Percentiles rank a stretch among this genome's conserved stretches.
phyloP scores from a whole-genome alignment of 345 rosid genomes.

The Melaleuca quinquenervia region DNA sequence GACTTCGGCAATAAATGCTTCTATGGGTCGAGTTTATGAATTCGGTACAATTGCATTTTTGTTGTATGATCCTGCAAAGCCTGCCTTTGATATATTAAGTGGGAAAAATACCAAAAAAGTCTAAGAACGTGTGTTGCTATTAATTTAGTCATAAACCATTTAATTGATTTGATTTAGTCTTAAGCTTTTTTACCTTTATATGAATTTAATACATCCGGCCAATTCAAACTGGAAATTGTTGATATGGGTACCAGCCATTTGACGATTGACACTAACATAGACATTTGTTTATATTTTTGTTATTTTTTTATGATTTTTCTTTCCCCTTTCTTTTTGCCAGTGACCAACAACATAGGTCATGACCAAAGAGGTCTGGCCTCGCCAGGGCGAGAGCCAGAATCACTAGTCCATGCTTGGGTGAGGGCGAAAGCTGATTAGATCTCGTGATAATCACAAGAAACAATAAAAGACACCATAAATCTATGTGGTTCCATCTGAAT shows the following conservation, averaged over 20 bases:
- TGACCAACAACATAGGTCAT: too few relatives aligned
- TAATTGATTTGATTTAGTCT: not conserved
- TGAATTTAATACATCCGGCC: not conserved
- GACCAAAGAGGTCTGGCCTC: too few relatives aligned
- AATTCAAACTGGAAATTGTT: not conserved
- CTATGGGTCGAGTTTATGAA: not conserved
- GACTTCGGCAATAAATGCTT: not conserved
- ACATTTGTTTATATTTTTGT: too few relatives aligned
- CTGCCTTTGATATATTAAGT: too few relatives aligned
- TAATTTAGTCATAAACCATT: not conserved
- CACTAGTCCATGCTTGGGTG: too few relatives aligned
- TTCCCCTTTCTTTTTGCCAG: too few relatives aligned
- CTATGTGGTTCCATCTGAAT: rapidly evolving
- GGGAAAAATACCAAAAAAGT: not conserved
- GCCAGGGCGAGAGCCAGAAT: too few relatives aligned
- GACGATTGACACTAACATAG: too few relatives aligned
- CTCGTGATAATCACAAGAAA: too few relatives aligned
- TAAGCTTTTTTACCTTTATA: not conserved
- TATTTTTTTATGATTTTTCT: too few relatives aligned
- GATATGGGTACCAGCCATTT: rapidly evolving
- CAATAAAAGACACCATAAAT: too few relatives aligned
- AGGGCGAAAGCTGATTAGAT: too few relatives aligned
- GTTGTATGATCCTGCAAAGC: not conserved
- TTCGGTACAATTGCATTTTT: not conserved
- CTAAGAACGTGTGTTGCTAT: not conserved